Conservation (phyloP, 2,329 filamentous ascomycete species). For the Colletotrichum endophyticum region DNA sequence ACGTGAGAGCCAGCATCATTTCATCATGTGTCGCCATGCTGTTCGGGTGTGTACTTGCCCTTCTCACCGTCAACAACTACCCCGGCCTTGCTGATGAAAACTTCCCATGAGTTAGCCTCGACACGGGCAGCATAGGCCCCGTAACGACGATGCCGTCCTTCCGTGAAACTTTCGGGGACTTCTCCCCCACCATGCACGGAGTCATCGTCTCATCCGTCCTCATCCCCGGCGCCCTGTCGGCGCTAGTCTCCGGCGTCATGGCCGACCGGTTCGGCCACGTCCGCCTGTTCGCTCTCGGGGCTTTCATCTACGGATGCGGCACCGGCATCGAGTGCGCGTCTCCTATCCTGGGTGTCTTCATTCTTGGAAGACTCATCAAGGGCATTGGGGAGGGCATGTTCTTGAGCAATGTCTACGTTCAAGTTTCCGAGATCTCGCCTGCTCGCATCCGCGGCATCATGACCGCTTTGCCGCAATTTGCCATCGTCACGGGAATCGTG, state of each 20-base stretch:
- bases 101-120: conserved; percentile 23
- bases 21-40: conserved; percentile 35
- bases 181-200: conserved; percentile 61
- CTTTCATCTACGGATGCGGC: conserved; percentile 55
- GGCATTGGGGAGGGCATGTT: conserved; percentile 64
- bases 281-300: conserved; percentile 55
- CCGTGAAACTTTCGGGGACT: conserved; percentile 51
- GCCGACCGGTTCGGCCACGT: conserved; percentile 59
- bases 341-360: conserved; percentile 51
- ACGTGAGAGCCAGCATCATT: conserved; percentile 31
- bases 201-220: conserved; percentile 65
- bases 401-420: conserved; percentile 54
- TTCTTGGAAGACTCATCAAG: conserved; percentile 58
- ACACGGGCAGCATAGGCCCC: conserved; percentile 61
- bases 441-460: conserved; percentile 53
- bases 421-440: conserved; percentile 66
- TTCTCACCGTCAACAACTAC: neutral
- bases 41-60: conserved; percentile 28
- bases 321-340: conserved; percentile 44
- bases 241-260: conserved; percentile 61
- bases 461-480: conserved; percentile 58
- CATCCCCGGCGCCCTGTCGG: conserved; percentile 63
- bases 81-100: neutral
- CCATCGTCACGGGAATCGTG: conserved; percentile 55
- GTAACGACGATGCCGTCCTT: conserved; percentile 64